Base-by-base conservation (phyloP, 2,329 filamentous ascomycete species). In the Conoideocrella luteorostrata region DNA sequence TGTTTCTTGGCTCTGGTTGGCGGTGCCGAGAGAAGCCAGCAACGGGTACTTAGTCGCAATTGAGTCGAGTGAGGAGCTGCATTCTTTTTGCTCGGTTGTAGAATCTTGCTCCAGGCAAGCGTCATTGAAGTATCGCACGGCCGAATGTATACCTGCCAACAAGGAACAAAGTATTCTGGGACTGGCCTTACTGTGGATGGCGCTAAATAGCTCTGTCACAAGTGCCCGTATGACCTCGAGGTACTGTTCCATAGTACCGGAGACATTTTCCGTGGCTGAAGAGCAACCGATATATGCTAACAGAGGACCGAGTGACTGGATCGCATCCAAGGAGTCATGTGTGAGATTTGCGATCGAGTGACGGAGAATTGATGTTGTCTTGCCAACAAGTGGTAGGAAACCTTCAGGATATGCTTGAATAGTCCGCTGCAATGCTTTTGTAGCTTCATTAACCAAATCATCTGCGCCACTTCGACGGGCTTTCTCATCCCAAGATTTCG, bases 231-330 rank as follows among this genome's bases (percentile, higher is more conserved):
- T 52, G 15, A 71, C 60, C 5, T 59, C 63, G 10, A 72, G 45
- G 43, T 71, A 71, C 47, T 74, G 65, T 12, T 55, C 46, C n/a
- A 71, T 55, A 2, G 59, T 56, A 5, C 54, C 50, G 2, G 51
- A 50, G 4, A 52, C 36, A 28, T 30, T n/a, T 15, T 18, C 35
- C 11, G 46, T 7, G 36, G 46, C 2, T 45, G 50, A 1, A 65
- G 71, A 74, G 53, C 71, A 75, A 22, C 71, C 71, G 38, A 78
- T 62, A 43, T 68, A 72, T 3, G 70, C 70, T 3, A 80, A 50
- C 2, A 71, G 63, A 9, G 65, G 62, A 4, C 72, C 61, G 3
- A 74, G 58, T 22, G 55, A 56, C 23, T 61, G 58, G 5, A 69
- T 59, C 7, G 50, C 52, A 33, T 57, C 51, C 4, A 52, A 50